Conservation (phyloP, 208 protist species). For the Acanthamoeba lenticulata region DNA sequence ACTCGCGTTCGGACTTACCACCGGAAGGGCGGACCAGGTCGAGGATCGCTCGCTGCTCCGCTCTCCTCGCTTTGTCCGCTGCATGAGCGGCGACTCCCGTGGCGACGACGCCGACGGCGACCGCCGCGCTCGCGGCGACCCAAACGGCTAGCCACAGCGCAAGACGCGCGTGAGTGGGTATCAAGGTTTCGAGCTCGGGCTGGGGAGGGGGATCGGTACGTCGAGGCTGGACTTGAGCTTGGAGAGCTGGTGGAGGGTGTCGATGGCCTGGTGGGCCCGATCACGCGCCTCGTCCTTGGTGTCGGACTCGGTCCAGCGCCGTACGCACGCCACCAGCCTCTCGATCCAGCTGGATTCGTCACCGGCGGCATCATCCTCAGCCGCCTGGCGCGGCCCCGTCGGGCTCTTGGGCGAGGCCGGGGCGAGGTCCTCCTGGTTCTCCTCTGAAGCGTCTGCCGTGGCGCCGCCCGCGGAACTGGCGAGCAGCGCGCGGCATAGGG, state of each 20-base stretch:
- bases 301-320: not conserved
- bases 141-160: not conserved
- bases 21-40: too few species aligned
- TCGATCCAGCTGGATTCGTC: not conserved
- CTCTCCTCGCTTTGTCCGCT: not conserved
- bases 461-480: too few species aligned
- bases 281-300: not conserved
- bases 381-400: too few species aligned
- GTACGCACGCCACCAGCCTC: not conserved
- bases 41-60: not conserved
- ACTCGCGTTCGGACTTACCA: not conserved
- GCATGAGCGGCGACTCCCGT: not conserved
- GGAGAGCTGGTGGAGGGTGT: not conserved
- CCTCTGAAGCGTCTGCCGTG: too few species aligned
- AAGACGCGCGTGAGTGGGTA: not conserved
- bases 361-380: too few species aligned
- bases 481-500: not conserved
- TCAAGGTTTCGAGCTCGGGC: too few species aligned
- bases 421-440: too few species aligned
- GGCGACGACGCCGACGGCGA: not conserved
- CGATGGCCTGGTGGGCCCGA: not conserved
- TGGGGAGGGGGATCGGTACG: not conserved
- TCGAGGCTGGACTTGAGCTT: conserved; percentile 26
- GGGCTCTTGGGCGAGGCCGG: too few species aligned
- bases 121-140: not conserved